These are phyloP conservation scores for Uronychia setigera DNA, from an alignment of 73 alveolate species.

Conservation along the genomic window DNA sequence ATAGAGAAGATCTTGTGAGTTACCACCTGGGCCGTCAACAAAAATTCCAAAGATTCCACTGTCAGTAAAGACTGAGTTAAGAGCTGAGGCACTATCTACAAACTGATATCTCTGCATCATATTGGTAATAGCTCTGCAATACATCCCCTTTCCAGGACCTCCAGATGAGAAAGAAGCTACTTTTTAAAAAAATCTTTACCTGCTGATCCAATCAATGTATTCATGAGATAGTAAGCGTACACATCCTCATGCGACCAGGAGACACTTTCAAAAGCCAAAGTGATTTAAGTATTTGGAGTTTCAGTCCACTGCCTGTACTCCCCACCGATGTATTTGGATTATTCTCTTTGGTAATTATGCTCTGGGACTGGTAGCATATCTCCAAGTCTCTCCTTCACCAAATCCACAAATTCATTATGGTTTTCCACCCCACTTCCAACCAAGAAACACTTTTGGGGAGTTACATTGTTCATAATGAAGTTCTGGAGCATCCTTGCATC, in stretches of 20 bases:
- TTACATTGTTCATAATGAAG: slow-evolving; percentile 50
- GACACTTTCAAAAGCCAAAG: slow-evolving; percentile 56
- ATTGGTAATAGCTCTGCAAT: slow-evolving; percentile 77
- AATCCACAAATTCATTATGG: slow-evolving; percentile 63
- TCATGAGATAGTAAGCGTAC: slow-evolving; percentile 53
- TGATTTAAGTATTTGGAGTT: slow-evolving; percentile 45
- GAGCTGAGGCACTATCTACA: slow-evolving; percentile 33
- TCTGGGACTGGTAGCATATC: slow-evolving; percentile 60
- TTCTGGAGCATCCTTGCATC: slow-evolving; percentile 52
- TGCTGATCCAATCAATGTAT: slow-evolving; percentile 61
- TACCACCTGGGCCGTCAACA: slow-evolving; percentile 54
- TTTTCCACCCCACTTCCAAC: slow-evolving; percentile 58
- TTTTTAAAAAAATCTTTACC: slow-evolving; percentile 5
- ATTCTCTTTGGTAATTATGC: slow-evolving; percentile 43
- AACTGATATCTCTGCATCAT: slow-evolving; percentile 56
- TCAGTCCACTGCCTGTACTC: slow-evolving; percentile 53
- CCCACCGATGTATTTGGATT: slow-evolving; percentile 63
- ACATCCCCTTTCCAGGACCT: slow-evolving; percentile 90
- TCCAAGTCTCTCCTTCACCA: slow-evolving; percentile 66
- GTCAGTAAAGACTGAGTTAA: slow-evolving; percentile 54
- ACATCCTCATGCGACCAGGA: slow-evolving; percentile 54
- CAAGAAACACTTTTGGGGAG: slow-evolving; percentile 62
- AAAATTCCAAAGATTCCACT: slow-evolving; percentile 59
- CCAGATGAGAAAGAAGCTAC: slow-evolving; percentile 71
- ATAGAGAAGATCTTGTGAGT: slow-evolving; percentile 65